A percentile compares a stretch with the other conserved stretches of the same genome.
Conservation (phyloP, 2,329 filamentous ascomycete genomes). For the Trichoderma polysporum region DNA sequence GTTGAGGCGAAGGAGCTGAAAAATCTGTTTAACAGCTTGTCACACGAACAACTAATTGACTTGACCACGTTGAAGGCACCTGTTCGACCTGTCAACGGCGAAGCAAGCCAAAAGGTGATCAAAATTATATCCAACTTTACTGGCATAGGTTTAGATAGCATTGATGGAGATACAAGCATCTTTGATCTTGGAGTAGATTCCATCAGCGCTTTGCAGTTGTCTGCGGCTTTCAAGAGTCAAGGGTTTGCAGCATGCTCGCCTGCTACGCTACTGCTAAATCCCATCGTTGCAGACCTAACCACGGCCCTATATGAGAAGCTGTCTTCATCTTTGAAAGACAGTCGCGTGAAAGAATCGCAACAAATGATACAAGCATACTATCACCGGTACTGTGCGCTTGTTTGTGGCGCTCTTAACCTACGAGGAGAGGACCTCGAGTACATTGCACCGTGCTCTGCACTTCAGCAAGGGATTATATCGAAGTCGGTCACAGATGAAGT, state of each 20-base stretch:
- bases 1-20: slow-evolving; percentile 72
- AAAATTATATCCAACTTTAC: slow-evolving; percentile 55
- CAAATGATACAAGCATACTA: slow-evolving; percentile 64
- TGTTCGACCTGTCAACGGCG: slow-evolving; percentile 25
- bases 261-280: slow-evolving; percentile 65
- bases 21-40: slow-evolving; percentile 61
- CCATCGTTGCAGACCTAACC: slow-evolving; percentile 49
- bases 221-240: slow-evolving; percentile 59
- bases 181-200: slow-evolving; percentile 89
- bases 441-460: slow-evolving; percentile 77
- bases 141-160: slow-evolving; percentile 40
- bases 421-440: slow-evolving; percentile 60
- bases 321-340: slow-evolving; percentile 3
- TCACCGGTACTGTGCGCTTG: slow-evolving; percentile 57
- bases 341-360: slow-evolving; percentile 47
- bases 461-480: slow-evolving; percentile 85
- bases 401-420: slow-evolving; percentile 54
- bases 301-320: slow-evolving; percentile 32
- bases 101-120: slow-evolving; percentile 50
- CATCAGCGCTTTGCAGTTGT: slow-evolving; percentile 74
- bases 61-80: slow-evolving; percentile 41
- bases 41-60: slow-evolving; percentile 59
- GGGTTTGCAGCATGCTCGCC: slow-evolving; percentile 63
- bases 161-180: slow-evolving; percentile 63
- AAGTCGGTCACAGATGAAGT: slow-evolving; percentile 58